Base-by-base conservation (phyloP, 371 early-diverging fungal genomes). In the Umbelopsis sp. region DNA sequence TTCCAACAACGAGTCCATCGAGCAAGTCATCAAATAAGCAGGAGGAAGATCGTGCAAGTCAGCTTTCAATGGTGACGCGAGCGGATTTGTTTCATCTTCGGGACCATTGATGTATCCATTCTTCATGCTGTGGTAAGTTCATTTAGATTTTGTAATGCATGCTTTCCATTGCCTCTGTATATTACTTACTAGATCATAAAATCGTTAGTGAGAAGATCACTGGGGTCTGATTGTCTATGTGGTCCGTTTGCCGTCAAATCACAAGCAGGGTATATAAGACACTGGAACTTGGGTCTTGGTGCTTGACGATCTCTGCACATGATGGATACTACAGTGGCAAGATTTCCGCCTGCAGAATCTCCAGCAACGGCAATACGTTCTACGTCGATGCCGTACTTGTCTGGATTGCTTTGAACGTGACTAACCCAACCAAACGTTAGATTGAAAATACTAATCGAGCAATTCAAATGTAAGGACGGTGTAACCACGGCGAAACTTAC, bases 1-100 rank as follows among this genome's bases (percentile, higher is more conserved):
- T 35, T 76, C 74, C 3, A 69, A 69, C n/a, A 76, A 35, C 7
- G 52, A 4, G 41, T 76, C 76, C n/a, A 63, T 35, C 62, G 71
- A 70, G 12, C 70, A 71, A 10, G 74, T 76, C 20, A 76, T 22
- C 3, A 76, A 14, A 7, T 74, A 45, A 2, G 74, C 74, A 14
- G 73, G 70, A 6, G 76, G 74, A 3, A 74, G 62, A 4, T 45
- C 70, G 18, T 50, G 9, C 29, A 57, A 35, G 29, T 57, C n/a
- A 3, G 57, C 57, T 35, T 57, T 57, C 37, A 35, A 12, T 35
- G 57, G 57, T 16, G 57, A 57, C 18, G 18, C 18, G 18, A 32
- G 29, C 4, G 57, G 57, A 18, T 57, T 12, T n/a, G 8, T 32
- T 18, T 35, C 18, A 3, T 57, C 57, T 57, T 57, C 35, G n/a